phyloP scores from a whole-genome alignment of 2,329 filamentous ascomycete species.

The Ceratocystis destructans region DNA sequence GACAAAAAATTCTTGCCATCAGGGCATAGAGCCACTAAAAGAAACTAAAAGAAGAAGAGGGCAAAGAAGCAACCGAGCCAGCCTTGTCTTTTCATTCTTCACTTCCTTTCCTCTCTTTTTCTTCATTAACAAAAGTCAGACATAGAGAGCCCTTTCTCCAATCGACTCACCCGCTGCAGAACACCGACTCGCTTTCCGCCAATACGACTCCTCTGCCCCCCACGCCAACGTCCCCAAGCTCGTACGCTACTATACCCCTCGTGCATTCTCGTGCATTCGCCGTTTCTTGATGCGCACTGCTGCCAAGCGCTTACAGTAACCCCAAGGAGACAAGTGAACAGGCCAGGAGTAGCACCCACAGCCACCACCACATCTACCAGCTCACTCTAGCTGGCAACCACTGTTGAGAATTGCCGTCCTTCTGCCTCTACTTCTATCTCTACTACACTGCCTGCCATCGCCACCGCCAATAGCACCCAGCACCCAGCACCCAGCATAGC shows the following conservation, averaged over 20 bases:
- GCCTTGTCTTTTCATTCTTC: neutral
- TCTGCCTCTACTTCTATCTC: neutral
- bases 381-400: neutral
- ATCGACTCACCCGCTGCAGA: neutral
- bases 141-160: neutral
- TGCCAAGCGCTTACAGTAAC: constrained; percentile 18
- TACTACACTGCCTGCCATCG: neutral
- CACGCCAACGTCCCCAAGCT: neutral
- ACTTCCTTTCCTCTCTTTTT: neutral
- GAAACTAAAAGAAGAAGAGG: neutral
- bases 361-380: neutral
- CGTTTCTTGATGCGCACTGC: constrained; percentile 11
- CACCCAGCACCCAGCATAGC: neutral
- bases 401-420: neutral
- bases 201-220: constrained; percentile 2
- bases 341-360: neutral
- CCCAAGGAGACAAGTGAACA: constrained; percentile 10
- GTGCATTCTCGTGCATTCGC: constrained; percentile 1
- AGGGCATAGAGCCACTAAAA: constrained; percentile 4
- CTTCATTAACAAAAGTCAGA: neutral
- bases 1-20: neutral
- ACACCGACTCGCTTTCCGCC: neutral
- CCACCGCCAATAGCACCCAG: neutral
- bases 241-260: neutral
- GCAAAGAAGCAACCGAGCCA: neutral